phyloP scores from a whole-genome alignment of 345 rosid genomes.

The Linum tenue region DNA sequence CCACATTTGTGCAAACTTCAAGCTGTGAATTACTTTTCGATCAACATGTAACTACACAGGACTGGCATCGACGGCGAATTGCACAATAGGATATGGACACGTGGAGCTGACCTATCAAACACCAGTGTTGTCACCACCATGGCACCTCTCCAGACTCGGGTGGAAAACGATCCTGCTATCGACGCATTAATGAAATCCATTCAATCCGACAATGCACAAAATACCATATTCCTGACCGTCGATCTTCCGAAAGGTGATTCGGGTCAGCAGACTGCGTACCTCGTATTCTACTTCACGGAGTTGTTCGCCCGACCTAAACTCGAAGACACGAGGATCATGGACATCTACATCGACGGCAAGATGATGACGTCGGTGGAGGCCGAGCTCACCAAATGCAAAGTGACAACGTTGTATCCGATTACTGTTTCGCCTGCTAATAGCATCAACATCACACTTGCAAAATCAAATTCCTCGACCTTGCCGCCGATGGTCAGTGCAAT shows the following conservation, averaged over 20 bases:
- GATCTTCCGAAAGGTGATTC: neutral
- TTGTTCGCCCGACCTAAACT: neutral
- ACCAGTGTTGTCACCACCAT: neutral
- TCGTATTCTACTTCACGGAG: slow-evolving; percentile 18
- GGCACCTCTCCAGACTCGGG: neutral
- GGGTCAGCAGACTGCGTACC: slow-evolving; percentile 9
- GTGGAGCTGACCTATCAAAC: slow-evolving; percentile 9
- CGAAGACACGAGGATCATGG: slow-evolving; percentile 12
- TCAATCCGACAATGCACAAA: neutral
- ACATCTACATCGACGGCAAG: slow-evolving; percentile 13
- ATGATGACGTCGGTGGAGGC: neutral
- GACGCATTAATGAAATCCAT: slow-evolving; percentile 4
- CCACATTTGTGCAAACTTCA: no score
- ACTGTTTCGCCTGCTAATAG: neutral
- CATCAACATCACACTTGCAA: neutral
- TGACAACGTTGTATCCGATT: neutral
- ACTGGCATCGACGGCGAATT: slow-evolving; percentile 1
- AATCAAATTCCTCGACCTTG: neutral
- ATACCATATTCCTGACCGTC: slow-evolving; percentile 8
- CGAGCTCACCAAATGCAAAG: neutral
- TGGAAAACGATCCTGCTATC: slow-evolving; percentile 11
- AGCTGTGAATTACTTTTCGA: neutral
- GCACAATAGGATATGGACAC: slow-evolving; percentile 17
- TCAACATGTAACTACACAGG: neutral
- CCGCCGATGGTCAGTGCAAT: neutral